Conservation (phyloP, 495 filamentous ascomycete genomes). For the Peziza echinospora region DNA sequence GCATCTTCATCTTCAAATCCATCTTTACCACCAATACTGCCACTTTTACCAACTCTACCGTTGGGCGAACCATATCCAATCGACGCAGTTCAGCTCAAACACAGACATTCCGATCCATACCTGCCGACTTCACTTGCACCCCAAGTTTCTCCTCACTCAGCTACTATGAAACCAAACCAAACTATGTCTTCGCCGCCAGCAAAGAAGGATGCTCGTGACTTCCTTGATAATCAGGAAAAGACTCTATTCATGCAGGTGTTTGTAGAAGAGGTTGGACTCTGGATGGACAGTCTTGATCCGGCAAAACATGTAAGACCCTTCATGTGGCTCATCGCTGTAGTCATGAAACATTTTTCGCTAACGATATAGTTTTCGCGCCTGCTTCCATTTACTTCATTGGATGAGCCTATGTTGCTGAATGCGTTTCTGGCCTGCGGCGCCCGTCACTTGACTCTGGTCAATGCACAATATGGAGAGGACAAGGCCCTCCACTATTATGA, state of each 20-base stretch:
- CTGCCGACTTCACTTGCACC: slow-evolving; percentile 3
- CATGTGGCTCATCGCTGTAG: too few species aligned
- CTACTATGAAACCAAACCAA: slow-evolving; percentile 19
- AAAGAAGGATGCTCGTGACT: slow-evolving; percentile 31
- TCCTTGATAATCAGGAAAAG: slow-evolving; percentile 51
- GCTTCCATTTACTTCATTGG: slow-evolving; percentile 58
- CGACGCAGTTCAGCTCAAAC: not conserved
- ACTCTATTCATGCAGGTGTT: slow-evolving; percentile 74
- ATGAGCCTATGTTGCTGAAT: slow-evolving; percentile 77
- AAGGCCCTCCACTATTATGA: slow-evolving; percentile 68
- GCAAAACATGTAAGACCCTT: slow-evolving; percentile 47
- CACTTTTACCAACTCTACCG: slow-evolving; percentile 8
- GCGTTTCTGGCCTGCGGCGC: slow-evolving; percentile 80
- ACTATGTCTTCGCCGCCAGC: slow-evolving; percentile 20
- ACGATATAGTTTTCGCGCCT: slow-evolving; percentile 45
- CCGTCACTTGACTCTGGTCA: slow-evolving; percentile 50
- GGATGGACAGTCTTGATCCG: slow-evolving; percentile 85
- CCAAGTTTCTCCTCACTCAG: slow-evolving; percentile 9
- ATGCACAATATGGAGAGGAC: slow-evolving; percentile 48
- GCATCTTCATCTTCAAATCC: slow-evolving; percentile 5
- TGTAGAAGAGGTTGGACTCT: slow-evolving; percentile 70
- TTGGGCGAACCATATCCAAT: not conserved
- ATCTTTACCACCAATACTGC: slow-evolving; percentile 15
- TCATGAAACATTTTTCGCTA: slow-evolving; percentile 8
- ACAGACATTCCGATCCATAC: slow-evolving; percentile 7